Percentiles rank a stretch among this genome's conserved stretches.
phyloP scores from a whole-genome alignment of 345 rosid genomes.

The Hibiscus tridactylites region DNA sequence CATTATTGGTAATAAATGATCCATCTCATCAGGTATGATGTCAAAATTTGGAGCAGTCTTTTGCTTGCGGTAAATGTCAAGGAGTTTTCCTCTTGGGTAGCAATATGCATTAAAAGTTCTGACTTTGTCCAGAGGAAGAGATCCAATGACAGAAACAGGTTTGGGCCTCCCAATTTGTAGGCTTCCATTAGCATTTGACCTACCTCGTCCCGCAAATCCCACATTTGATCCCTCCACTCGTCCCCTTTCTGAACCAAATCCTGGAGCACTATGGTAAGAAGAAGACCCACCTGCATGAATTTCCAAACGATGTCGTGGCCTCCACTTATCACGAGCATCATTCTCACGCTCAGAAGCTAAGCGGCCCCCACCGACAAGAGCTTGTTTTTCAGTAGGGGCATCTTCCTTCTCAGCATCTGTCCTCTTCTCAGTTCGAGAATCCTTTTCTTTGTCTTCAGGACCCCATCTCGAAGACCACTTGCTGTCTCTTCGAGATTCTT shows the following conservation, averaged over 20 bases:
- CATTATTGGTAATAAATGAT: constrained; percentile 35
- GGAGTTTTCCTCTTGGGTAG: constrained; percentile 66
- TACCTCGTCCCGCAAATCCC: constrained; percentile 82
- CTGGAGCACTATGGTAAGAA: constrained; percentile 73
- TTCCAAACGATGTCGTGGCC: constrained; percentile 91
- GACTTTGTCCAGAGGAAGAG: constrained; percentile 16
- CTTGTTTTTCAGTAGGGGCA: constrained; percentile 44
- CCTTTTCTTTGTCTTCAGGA: constrained; percentile 89
- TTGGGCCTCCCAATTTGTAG: constrained; percentile 30
- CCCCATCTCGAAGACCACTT: constrained; percentile 99
- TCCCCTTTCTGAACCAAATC: constrained; percentile 67
- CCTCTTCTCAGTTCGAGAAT: constrained; percentile 54
- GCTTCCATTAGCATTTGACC: constrained; percentile 26
- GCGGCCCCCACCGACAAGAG: constrained; percentile 33
- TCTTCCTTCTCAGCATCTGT: constrained; percentile 58
- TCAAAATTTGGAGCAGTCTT: constrained; percentile 31
- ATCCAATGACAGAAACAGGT: constrained; percentile 19
- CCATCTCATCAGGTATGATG: constrained; percentile 45
- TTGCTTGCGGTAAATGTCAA: constrained; percentile 50
- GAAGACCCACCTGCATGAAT: constrained; percentile 40
- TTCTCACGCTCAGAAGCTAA: constrained; percentile 53
- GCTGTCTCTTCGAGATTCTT: constrained; percentile 73
- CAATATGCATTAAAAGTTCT: constrained; percentile 23
- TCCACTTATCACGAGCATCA: constrained; percentile 93
- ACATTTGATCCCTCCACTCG: constrained; percentile 51